Conservation (phyloP, 768 basidiomycete genomes). For the Mycena belliarum region DNA sequence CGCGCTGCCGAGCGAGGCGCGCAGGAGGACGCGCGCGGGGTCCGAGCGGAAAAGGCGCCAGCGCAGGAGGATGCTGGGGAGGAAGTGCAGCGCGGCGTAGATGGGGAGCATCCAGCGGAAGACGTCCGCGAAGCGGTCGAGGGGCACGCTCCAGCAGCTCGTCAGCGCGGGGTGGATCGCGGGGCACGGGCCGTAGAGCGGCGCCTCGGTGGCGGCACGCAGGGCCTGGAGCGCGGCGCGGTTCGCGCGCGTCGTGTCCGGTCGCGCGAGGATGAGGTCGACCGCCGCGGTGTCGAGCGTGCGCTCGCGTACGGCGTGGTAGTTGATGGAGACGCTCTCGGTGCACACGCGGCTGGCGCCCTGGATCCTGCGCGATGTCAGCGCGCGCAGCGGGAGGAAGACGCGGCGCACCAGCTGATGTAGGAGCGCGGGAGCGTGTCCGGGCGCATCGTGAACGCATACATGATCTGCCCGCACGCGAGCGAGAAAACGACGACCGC, state of each 20-base stretch:
- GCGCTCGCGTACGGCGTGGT: constrained; percentile 57
- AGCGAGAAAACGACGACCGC: constrained; percentile 15
- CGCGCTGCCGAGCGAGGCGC: constrained; percentile 68
- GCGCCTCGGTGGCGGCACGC: constrained; percentile 39
- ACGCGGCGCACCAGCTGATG: constrained; percentile 24
- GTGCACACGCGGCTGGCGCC: constrained; percentile 65
- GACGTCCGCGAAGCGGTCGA: constrained; percentile 78
- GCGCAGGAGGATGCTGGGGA: constrained; percentile 86
- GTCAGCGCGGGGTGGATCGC: constrained; percentile 75
- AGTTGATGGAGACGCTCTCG: constrained; percentile 62
- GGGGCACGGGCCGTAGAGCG: constrained; percentile 61
- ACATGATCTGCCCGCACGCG: constrained; percentile 21
- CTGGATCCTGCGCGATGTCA: constrained; percentile 49
- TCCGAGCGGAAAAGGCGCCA: constrained; percentile 62
- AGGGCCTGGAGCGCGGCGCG: constrained; percentile 45
- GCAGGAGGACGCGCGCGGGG: constrained; percentile 66
- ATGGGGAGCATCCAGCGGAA: constrained; percentile 82
- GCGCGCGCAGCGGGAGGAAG: too few relatives aligned
- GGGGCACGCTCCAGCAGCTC: constrained; percentile 57
- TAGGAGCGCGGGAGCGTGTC: constrained; percentile 67
- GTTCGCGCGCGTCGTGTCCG: constrained; percentile 57
- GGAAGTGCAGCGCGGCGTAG: constrained; percentile 88
- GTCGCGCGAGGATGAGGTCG: constrained; percentile 49
- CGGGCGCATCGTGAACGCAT: constrained; percentile 16
- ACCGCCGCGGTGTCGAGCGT: constrained; percentile 55